Base-by-base conservation (phyloP, 768 basidiomycete species). In the Auricularia heimuer region DNA sequence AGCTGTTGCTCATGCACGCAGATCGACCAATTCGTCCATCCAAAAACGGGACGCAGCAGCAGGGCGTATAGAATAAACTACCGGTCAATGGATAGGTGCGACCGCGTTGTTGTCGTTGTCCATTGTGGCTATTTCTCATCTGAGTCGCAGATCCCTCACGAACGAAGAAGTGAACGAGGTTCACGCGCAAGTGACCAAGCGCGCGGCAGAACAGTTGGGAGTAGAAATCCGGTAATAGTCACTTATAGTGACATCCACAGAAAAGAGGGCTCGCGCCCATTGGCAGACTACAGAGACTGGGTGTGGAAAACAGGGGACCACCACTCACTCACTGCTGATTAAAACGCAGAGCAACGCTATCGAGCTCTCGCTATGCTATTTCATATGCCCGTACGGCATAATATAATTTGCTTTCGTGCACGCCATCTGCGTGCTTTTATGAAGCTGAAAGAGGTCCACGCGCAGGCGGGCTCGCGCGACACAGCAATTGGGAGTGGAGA, bases 41-140 rank as follows among this genome's bases (percentile, higher is more conserved):
- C 94, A 0, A 94, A 92, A 76, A 92, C 92, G 3, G 80, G 82
- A 34, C 82, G 86, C 54, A 83, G 81, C 63, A 94, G 92, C 69
- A 77, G 89, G 68, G 93, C 94, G 70, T 98, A 94, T 76, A 82
- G 96, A 62, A 83, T 98, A 67, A 94, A 92, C 71, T 99, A 98
- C 74, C 81, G 95, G 65, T 97, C 95, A 35, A 96, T 98, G 94
- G 96, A 98, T 75, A 87, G 89, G 91, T 90, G 70, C 67, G 78
- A 71, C 42, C 51, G 3, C 4, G 16, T 29, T 29, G 29, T 29
- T 29, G 29, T 29, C 29, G 29, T 29, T 29, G 29, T 29, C 29
- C 29, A 29, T 29, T 29, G 29, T 29, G 29, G 29, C 29, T 29
- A 3, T 3, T 29, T 29, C 29, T 29, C 29, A 29, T 29, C 29